Percentiles rank a stretch among this genome's conserved stretches.
phyloP scores from a whole-genome alignment of 495 filamentous ascomycete species.

The Achaetomiella virescens region DNA sequence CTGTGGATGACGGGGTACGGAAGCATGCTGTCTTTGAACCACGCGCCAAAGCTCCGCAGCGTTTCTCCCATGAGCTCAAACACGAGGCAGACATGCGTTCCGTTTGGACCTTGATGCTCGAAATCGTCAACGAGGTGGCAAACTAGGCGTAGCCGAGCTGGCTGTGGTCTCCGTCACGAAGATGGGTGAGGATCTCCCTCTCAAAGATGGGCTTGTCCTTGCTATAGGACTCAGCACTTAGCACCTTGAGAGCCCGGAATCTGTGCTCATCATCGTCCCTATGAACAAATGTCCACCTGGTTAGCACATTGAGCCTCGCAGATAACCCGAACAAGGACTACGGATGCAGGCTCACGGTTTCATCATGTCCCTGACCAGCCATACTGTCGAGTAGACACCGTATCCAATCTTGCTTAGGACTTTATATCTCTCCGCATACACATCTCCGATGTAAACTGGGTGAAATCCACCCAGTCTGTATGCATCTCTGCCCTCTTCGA shows the following conservation, averaged over 20 bases:
- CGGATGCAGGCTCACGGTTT: conserved; percentile 5
- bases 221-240: conserved; percentile 7
- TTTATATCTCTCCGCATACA: conserved; percentile 36
- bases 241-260: conserved; percentile 15
- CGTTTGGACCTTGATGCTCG: conserved; percentile 42
- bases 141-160: conserved; percentile 23
- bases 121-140: conserved; percentile 39
- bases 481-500: neutral
- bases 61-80: conserved; percentile 41
- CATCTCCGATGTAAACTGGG: conserved; percentile 43
- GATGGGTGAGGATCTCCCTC: conserved; percentile 11
- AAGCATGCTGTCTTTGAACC: conserved; percentile 5
- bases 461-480: conserved; percentile 37
- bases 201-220: neutral
- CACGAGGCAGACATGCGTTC: conserved; percentile 44
- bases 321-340: neutral
- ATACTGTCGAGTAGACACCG: conserved; percentile 39
- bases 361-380: conserved; percentile 21
- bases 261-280: conserved; percentile 3
- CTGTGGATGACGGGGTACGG: conserved; percentile 4
- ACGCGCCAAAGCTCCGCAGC: conserved; percentile 1
- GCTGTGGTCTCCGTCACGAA: conserved; percentile 6
- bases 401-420: conserved; percentile 44
- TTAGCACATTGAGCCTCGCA: neutral
- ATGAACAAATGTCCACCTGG: no score